A percentile compares a stretch with the other conserved stretches of the same genome.
Conservation (phyloP, 768 basidiomycete species). For the Boletus subcaerulescens region DNA sequence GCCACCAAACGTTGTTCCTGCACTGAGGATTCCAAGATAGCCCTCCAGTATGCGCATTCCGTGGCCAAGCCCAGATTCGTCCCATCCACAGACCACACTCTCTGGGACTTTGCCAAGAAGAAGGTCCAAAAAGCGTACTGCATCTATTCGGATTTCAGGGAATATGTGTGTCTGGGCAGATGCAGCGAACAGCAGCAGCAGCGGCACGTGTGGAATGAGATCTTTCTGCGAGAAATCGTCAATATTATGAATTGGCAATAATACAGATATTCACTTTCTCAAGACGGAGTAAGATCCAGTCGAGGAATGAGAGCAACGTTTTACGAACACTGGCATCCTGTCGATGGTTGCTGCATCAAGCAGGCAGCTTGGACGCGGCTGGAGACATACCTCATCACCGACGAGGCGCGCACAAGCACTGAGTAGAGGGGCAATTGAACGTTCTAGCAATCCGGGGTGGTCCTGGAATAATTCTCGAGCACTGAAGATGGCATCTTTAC, state of each 20-base stretch:
- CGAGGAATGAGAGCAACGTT: conserved; percentile 60
- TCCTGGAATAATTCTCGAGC: conserved; percentile 68
- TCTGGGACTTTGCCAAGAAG: conserved; percentile 69
- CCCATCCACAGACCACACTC: conserved; percentile 68
- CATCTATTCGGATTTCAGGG: conserved; percentile 91
- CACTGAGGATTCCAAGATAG: conserved; percentile 75
- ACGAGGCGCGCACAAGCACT: conserved; percentile 67
- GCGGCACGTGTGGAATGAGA: conserved; percentile 68
- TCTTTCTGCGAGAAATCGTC: conserved; percentile 48
- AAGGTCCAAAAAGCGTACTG: conserved; percentile 74
- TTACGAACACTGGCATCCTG: conserved; percentile 84
- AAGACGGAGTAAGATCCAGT: conserved; percentile 69
- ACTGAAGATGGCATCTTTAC: conserved; percentile 76
- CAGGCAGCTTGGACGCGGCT: not conserved
- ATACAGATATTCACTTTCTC: conserved; percentile 43
- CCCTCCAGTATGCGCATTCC: conserved; percentile 71
- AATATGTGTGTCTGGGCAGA: conserved; percentile 95
- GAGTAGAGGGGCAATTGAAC: conserved; percentile 53
- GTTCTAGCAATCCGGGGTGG: conserved; percentile 53
- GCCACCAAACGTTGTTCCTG: conserved; percentile 60
- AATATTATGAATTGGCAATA: not conserved
- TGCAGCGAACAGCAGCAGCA: conserved; percentile 79
- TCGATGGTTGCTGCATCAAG: not conserved
- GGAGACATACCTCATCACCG: conserved; percentile 67
- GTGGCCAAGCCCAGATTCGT: conserved; percentile 45